These are phyloP conservation scores for Cardiospermum halicacabum DNA, from an alignment of 345 rosid genomes.

Conservation along the genomic window DNA sequence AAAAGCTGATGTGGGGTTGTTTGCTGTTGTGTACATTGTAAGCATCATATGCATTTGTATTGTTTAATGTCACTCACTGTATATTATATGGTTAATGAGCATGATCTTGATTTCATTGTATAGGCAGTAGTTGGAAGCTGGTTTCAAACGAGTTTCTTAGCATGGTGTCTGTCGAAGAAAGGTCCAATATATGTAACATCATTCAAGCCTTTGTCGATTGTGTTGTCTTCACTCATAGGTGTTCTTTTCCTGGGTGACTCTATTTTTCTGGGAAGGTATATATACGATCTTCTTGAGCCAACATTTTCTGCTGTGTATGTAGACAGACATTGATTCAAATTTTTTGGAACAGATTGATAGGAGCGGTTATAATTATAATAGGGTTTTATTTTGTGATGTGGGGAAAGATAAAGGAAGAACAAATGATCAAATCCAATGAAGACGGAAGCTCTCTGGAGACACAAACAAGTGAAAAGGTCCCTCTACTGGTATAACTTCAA, in stretches of 20 bases:
- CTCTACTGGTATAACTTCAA: constrained; percentile 12
- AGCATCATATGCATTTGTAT: no score
- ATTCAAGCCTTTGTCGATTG: constrained; percentile 29
- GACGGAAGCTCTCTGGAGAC: neutral
- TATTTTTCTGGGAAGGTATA: constrained; percentile 26
- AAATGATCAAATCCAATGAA: no score
- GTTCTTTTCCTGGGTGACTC: constrained; percentile 19
- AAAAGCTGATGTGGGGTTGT: constrained; percentile 20
- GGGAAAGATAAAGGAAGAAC: constrained; percentile 14
- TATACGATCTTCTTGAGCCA: neutral
- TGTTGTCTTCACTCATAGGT: constrained; percentile 18
- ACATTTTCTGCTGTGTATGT: no score
- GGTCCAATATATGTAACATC: constrained; percentile 31
- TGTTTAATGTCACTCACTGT: no score
- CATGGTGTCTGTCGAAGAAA: constrained; percentile 22
- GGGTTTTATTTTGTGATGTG: constrained; percentile 21
- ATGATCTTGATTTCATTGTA: neutral
- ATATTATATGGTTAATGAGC: neutral
- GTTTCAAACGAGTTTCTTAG: constrained; percentile 1
- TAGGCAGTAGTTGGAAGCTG: constrained; percentile 16
- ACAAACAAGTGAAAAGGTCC: constrained; percentile 1
- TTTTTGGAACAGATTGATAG: constrained; percentile 20
- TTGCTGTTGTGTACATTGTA: constrained; percentile 25
- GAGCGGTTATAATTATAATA: constrained; percentile 8
- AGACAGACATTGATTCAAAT: no score